A percentile compares a stretch with the other conserved stretches of the same genome.
Conservation (phyloP, 1,284 basidiomycete species). For the Microstroma glucosiphilum region DNA sequence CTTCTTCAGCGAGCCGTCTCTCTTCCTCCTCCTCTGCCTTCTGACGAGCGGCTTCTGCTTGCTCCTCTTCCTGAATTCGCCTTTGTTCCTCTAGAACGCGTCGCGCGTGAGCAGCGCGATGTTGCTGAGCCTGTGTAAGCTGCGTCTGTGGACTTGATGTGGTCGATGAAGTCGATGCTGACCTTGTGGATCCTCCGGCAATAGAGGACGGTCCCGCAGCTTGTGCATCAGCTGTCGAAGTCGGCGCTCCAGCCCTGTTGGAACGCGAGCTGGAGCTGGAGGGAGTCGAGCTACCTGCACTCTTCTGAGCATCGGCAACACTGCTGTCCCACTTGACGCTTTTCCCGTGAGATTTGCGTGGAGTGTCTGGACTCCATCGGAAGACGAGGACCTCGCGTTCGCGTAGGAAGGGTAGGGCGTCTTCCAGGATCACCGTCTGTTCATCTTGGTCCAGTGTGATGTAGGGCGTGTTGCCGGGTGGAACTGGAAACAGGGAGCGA, state of each 20-base stretch:
- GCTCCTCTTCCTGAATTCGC: not conserved
- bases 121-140: constrained; percentile 14
- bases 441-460: constrained; percentile 35
- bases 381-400: constrained; percentile 43
- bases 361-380: constrained; percentile 39
- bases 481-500: constrained; percentile 34
- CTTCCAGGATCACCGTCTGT: constrained; percentile 38
- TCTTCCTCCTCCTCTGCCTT: constrained; percentile 5
- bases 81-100: constrained; percentile 29
- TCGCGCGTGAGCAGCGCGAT: constrained; percentile 26
- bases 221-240: not conserved
- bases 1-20: not conserved
- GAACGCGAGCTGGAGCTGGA: constrained; percentile 3
- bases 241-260: not conserved
- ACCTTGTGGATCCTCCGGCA: constrained; percentile 12
- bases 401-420: constrained; percentile 39
- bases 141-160: not conserved
- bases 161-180: constrained; percentile 13
- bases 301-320: not conserved
- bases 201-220: constrained; percentile 1
- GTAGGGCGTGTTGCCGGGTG: constrained; percentile 38
- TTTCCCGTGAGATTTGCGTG: constrained; percentile 13
- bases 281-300: constrained; percentile 5
- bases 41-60: not conserved
- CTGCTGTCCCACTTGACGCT: constrained; percentile 14